Percentiles rank a stretch among this genome's conserved stretches.
Evolutionary conservation across 192 early-diverging fungal species (phyloP).

Genomic region (Entomortierella lignicola): DNA sequence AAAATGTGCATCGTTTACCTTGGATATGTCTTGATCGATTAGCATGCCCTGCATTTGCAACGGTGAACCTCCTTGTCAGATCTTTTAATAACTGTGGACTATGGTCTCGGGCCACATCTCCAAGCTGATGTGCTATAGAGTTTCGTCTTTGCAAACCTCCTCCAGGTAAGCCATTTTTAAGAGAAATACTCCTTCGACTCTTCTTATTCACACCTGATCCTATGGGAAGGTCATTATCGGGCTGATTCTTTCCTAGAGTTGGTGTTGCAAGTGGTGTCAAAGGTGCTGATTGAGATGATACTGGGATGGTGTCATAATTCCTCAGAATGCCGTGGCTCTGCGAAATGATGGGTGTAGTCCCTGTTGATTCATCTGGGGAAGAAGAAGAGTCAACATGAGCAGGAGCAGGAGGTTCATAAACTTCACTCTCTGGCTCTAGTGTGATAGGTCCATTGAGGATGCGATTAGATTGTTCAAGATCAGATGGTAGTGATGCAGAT

Average conservation of each 20-base stretch:
- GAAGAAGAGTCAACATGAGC: constrained; percentile 1
- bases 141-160: neutral
- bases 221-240: neutral
- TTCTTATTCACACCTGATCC: neutral
- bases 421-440: neutral
- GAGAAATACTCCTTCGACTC: neutral
- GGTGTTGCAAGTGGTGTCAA: neutral
- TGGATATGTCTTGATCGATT: constrained; percentile 6
- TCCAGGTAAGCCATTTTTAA: neutral
- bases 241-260: neutral
- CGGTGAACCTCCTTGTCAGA: constrained; percentile 7
- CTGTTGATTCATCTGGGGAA: constrained; percentile 10
- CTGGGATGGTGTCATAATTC: constrained; percentile 26
- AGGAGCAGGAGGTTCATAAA: neutral
- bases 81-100: neutral
- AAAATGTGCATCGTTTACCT: neutral
- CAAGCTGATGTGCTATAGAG: neutral
- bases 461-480: neutral
- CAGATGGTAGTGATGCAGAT: neutral
- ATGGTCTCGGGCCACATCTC: neutral
- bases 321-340: constrained; percentile 10
- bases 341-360: constrained; percentile 24
- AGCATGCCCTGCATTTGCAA: neutral
- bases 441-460: neutral
- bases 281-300: neutral